phyloP scores from a whole-genome alignment of 345 rosid genomes.

The Acer negundo region DNA sequence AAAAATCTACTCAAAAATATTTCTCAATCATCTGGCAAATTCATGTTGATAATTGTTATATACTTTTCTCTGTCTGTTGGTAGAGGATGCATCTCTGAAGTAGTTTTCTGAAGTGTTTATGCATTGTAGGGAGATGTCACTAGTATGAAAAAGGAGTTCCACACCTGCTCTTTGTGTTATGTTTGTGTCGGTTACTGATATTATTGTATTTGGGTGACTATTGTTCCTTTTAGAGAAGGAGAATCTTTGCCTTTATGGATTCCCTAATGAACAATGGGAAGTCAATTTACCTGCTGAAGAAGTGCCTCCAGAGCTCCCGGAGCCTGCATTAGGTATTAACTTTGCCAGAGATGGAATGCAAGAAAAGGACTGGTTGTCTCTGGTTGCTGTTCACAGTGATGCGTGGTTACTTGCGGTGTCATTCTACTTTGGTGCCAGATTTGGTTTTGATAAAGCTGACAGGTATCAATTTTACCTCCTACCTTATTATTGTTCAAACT shows the following conservation, averaged over 20 bases:
- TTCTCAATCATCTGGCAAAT: neutral
- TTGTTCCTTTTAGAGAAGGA: constrained; percentile 61
- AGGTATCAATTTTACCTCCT: constrained; percentile 41
- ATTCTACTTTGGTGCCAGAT: constrained; percentile 78
- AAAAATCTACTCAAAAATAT: neutral
- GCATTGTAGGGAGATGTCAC: neutral
- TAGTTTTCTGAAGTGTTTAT: constrained; percentile 7
- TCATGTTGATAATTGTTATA: constrained; percentile 1
- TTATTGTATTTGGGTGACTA: constrained; percentile 10
- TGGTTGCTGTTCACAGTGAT: constrained; percentile 86
- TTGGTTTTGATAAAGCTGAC: constrained; percentile 68
- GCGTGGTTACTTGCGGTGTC: constrained; percentile 79
- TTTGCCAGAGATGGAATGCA: constrained; percentile 86
- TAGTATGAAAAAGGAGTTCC: neutral
- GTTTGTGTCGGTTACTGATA: constrained; percentile 10
- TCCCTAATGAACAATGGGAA: constrained; percentile 78
- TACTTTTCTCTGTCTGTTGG: neutral
- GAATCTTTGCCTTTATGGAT: constrained; percentile 84
- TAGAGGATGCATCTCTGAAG: neutral
- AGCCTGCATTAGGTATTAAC: constrained; percentile 89
- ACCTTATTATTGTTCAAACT: neutral
- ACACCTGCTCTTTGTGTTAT: neutral
- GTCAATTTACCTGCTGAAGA: constrained; percentile 88
- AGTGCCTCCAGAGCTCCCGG: constrained; percentile 93
- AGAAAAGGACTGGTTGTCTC: constrained; percentile 80